Base-by-base conservation (phyloP, 2,329 filamentous ascomycete species). In the Ophiostoma sp. region DNA sequence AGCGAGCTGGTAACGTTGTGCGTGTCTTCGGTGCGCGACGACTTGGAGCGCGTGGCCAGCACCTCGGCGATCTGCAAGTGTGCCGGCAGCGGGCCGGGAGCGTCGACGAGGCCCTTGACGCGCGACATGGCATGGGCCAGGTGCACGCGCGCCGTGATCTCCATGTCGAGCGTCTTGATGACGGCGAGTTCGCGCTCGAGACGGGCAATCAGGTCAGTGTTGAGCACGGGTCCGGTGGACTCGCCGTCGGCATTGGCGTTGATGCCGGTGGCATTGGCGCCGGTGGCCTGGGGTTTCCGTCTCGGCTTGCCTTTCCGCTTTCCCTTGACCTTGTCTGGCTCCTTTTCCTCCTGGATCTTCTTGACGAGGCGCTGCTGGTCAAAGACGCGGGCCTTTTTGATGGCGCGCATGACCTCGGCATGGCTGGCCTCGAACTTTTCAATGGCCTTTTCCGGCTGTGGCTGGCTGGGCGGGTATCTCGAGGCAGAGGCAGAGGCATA, bases 311-410 rank as follows among this genome's bases (percentile, higher is more conserved):
- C 13, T 23, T 62, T 36, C 10, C n/a, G n/a, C 31, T 67, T 68
- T n/a, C 54, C 54, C 54, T 70, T 70, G 48, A 36, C 44, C 41
- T 39, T 67, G 7, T 64, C 69, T n/a, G 44, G 62, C 71, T 69
- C 67, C 68, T 81, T 82, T 68, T 80, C 79, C 36, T 86, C 84
- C 67, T 79, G 82, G 17, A 86, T 78, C 60, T 84, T 81, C 77
- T 87, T 89, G 72, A 89, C 85, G 72, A 91, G 84, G 73, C 93
- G 91, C 79, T 94, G 92, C 65, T 91, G 85, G 81, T 94, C 91
- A 76, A 92, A 90, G 66, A 89, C 89, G 77, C 91, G 92, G 70
- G 89, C 89, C 13, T 84, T 82, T 78, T 93, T 93, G 72, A 94
- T 83, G 0, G 89, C 89, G 71, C 87, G 85, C 72, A 84, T 84